A percentile compares a stretch with the other conserved stretches of the same genome.
These are phyloP conservation scores for Mycena capillaripes DNA, from an alignment of 768 basidiomycete species.

Conservation along the genomic window DNA sequence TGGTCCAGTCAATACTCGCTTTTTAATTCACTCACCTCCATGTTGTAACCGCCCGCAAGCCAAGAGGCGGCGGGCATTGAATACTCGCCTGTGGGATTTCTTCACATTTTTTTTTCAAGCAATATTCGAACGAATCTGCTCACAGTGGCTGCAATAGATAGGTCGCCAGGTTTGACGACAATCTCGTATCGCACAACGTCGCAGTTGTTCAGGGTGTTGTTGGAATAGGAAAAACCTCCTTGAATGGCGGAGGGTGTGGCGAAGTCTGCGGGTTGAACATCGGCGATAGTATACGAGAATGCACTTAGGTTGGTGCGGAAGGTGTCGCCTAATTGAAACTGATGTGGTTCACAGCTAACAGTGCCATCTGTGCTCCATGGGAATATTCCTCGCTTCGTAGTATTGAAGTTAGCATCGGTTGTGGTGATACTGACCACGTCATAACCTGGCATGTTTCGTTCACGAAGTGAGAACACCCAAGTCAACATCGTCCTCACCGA, in stretches of 20 bases:
- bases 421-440: slow-evolving; percentile 33
- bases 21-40: slow-evolving; percentile 4
- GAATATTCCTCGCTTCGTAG: neutral
- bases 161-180: slow-evolving; percentile 34
- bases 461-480: neutral
- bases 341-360: slow-evolving; percentile 27
- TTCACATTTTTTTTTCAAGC: neutral
- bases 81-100: slow-evolving; percentile 17
- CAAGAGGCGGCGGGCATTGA: slow-evolving; percentile 18
- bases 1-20: neutral
- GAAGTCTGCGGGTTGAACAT: slow-evolving; percentile 14
- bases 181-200: slow-evolving; percentile 27
- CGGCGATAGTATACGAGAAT: slow-evolving; percentile 32
- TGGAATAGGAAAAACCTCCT: slow-evolving; percentile 22
- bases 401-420: slow-evolving; percentile 15
- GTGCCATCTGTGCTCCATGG: neutral
- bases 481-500: slow-evolving; percentile 14
- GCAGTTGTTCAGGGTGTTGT: slow-evolving; percentile 18
- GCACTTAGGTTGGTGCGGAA: slow-evolving; percentile 37
- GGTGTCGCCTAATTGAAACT: slow-evolving; percentile 35
- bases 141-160: slow-evolving; percentile 19
- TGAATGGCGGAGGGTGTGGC: neutral
- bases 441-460: slow-evolving; percentile 22
- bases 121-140: neutral
- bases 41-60: slow-evolving; percentile 21